Percentiles rank a stretch among this genome's conserved stretches.
phyloP scores from a whole-genome alignment of 78 protist genomes.

The Dictyostelium brefeldianum region DNA sequence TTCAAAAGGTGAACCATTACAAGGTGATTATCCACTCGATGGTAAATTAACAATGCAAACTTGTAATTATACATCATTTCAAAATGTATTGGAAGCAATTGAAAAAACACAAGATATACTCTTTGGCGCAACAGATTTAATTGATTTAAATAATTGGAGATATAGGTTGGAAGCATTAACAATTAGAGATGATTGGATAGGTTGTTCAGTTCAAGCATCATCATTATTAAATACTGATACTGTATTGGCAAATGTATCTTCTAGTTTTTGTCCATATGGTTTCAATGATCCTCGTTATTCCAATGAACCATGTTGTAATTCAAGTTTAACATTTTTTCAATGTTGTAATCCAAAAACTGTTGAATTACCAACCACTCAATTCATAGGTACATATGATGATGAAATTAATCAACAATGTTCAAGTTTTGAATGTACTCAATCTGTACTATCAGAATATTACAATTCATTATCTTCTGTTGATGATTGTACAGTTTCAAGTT shows the following conservation, averaged over 20 bases:
- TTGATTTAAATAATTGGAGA: background rate
- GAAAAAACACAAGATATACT: background rate
- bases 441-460: slow-evolving; percentile 33
- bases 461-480: background rate
- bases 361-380: background rate
- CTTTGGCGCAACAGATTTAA: background rate
- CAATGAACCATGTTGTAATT: slow-evolving; percentile 55
- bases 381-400: background rate
- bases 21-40: background rate
- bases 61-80: slow-evolving; percentile 32
- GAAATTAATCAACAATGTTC: slow-evolving; percentile 27
- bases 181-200: slow-evolving; percentile 45
- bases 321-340: slow-evolving; percentile 1
- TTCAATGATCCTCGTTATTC: background rate
- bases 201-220: slow-evolving; percentile 20
- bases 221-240: background rate
- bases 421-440: slow-evolving; percentile 39
- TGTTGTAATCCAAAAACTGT: slow-evolving; percentile 58
- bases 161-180: slow-evolving; percentile 29
- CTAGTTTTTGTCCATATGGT: slow-evolving; percentile 31
- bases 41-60: background rate
- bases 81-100: background rate
- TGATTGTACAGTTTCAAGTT: slow-evolving; percentile 22
- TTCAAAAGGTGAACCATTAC: slow-evolving; percentile 39
- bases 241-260: too few relatives aligned